phyloP scores from a whole-genome alignment of 1,284 basidiomycete species.

The Phellopilus nigrolimitatus region DNA sequence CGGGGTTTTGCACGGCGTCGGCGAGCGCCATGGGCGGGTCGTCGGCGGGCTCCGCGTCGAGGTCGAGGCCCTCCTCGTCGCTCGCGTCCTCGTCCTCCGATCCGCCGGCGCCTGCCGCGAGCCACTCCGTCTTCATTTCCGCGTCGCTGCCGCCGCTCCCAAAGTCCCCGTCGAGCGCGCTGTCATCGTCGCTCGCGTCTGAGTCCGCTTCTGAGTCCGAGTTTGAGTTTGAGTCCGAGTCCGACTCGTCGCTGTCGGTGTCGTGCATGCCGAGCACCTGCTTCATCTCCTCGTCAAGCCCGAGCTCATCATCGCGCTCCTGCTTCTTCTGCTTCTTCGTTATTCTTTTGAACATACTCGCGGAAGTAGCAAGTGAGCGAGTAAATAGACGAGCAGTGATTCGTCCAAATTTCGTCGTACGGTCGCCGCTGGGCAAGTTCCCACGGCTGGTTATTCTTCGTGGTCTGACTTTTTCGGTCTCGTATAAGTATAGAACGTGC shows the following conservation, averaged over 20 bases:
- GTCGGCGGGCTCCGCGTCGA: conserved; percentile 30
- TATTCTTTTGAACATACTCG: conserved; percentile 76
- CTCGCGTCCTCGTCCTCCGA: conserved; percentile 25
- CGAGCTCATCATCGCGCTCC: conserved; percentile 65
- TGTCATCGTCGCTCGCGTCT: conserved; percentile 64
- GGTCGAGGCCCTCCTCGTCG: conserved; percentile 26
- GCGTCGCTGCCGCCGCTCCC: conserved; percentile 28
- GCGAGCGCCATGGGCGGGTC: conserved; percentile 49
- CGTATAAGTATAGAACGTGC: neutral
- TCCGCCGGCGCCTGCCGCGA: conserved; percentile 27
- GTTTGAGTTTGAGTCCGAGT: conserved; percentile 28
- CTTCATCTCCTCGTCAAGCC: conserved; percentile 65
- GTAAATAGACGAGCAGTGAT: neutral
- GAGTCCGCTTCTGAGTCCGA: conserved; percentile 46
- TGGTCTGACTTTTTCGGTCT: neutral
- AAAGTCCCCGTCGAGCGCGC: conserved; percentile 60
- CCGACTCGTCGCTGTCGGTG: conserved; percentile 15
- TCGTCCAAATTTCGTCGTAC: neutral
- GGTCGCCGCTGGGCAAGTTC: too few relatives aligned
- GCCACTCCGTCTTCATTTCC: conserved; percentile 28
- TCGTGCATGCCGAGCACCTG: conserved; percentile 39
- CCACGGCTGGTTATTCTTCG: neutral
- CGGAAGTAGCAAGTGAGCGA: neutral
- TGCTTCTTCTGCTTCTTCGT: conserved; percentile 62
- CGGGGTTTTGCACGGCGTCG: conserved; percentile 57